phyloP scores from a whole-genome alignment of 257 asterid genomes.

The Phtheirospermum japonicum region DNA sequence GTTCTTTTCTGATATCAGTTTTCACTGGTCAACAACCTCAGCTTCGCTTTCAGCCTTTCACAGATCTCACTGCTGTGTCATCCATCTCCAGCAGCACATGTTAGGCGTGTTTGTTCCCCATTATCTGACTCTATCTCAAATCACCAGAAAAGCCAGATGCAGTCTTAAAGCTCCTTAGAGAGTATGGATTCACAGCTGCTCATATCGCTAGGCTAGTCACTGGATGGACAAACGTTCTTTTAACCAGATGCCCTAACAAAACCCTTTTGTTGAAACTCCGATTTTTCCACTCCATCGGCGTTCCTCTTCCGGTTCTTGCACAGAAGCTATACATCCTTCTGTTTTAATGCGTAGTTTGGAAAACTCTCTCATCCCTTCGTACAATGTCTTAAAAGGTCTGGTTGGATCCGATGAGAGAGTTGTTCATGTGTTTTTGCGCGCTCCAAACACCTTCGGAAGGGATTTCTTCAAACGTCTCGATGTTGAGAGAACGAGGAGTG shows the following conservation, averaged over 20 bases:
- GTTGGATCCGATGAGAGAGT: slow-evolving; percentile 13
- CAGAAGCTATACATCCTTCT: neutral
- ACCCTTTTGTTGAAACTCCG: slow-evolving; percentile 34
- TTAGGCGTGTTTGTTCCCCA: no score
- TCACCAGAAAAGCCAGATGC: slow-evolving; percentile 8
- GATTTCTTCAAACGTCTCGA: slow-evolving; percentile 8
- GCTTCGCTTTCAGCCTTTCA: no score
- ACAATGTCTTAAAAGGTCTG: slow-evolving; percentile 17
- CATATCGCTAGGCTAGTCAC: slow-evolving; percentile 19
- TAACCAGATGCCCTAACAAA: slow-evolving; percentile 15
- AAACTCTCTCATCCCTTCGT: slow-evolving; percentile 21
- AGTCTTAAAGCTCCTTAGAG: slow-evolving; percentile 16
- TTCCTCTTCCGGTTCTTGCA: neutral
- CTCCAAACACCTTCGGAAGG: neutral
- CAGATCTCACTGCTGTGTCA: no score
- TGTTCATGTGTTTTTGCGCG: neutral
- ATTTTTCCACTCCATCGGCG: slow-evolving; percentile 14
- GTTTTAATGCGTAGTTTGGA: slow-evolving; percentile 21
- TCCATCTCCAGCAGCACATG: no score
- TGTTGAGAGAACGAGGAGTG: slow-evolving; percentile 1
- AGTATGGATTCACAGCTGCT: slow-evolving; percentile 27
- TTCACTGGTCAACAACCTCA: no score
- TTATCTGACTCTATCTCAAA: no score
- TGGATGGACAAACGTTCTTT: slow-evolving; percentile 13
- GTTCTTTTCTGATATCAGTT: no score